Percentiles rank a stretch among this genome's conserved stretches.
Evolutionary conservation across 306 rosid genomes (phyloP).

Genomic region (Aeschynomene evenia): DNA sequence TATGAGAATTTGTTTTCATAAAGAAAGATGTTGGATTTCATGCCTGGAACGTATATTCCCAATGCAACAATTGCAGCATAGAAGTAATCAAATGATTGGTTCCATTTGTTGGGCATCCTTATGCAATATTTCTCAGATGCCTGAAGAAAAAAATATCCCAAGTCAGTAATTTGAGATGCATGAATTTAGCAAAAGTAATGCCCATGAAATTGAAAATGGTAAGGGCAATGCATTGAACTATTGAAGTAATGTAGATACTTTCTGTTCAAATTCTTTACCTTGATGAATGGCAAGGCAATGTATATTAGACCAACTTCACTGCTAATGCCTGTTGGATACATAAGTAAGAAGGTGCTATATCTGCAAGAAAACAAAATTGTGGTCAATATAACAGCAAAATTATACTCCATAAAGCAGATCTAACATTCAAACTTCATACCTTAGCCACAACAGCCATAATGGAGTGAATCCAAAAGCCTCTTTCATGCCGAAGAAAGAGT

Average conservation of each 20-base stretch:
- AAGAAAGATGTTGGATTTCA: slow-evolving; percentile 29
- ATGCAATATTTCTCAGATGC: slow-evolving; percentile 67
- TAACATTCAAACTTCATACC: slow-evolving; percentile 42
- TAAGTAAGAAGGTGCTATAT: slow-evolving; percentile 65
- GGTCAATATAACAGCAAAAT: slow-evolving; percentile 12
- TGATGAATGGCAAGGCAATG: slow-evolving; percentile 61
- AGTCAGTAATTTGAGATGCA: slow-evolving; percentile 22
- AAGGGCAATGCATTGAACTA: background rate
- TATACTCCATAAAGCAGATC: background rate
- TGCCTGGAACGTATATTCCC: slow-evolving; percentile 73
- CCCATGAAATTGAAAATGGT: slow-evolving; percentile 1
- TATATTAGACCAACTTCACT: slow-evolving; percentile 78
- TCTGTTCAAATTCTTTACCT: slow-evolving; percentile 45
- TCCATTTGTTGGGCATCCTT: slow-evolving; percentile 89
- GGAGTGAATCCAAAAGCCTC: slow-evolving; percentile 76
- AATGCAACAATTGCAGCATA: slow-evolving; percentile 42
- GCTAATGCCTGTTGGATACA: slow-evolving; percentile 64
- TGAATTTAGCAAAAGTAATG: background rate
- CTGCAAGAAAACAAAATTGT: slow-evolving; percentile 37
- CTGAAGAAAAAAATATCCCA: slow-evolving; percentile 44
- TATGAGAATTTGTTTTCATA: too few relatives aligned
- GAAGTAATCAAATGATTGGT: slow-evolving; percentile 70
- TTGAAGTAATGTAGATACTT: background rate
- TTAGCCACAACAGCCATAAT: slow-evolving; percentile 86
- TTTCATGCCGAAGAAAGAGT: slow-evolving; percentile 72